Evolutionary conservation across 176 grass and related monocot genomes (phyloP).

Genomic region (Leersia perrieri): DNA sequence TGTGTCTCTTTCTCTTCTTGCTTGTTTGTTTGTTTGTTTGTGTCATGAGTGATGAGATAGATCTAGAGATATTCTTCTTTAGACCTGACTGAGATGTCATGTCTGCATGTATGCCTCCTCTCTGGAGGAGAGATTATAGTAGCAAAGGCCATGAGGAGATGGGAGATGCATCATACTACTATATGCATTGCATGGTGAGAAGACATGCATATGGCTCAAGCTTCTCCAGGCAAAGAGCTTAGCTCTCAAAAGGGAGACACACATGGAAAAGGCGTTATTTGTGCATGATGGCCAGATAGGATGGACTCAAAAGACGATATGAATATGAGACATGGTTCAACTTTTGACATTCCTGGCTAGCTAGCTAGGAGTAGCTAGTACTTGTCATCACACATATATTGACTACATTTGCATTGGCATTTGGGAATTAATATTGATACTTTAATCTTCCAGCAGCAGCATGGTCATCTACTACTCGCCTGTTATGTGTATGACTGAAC

Average conservation of each 20-base stretch:
- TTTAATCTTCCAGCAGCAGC: background rate
- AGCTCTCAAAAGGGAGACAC: slow-evolving; percentile 26
- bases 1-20: background rate
- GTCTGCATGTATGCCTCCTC: slow-evolving; percentile 12
- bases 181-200: background rate
- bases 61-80: slow-evolving; percentile 17
- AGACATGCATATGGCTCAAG: background rate
- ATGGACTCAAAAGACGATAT: slow-evolving; percentile 19
- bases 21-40: background rate
- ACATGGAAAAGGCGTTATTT: slow-evolving; percentile 16
- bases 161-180: background rate
- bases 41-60: background rate
- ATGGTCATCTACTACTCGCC: background rate
- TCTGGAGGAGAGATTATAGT: slow-evolving; percentile 3
- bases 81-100: slow-evolving; percentile 40
- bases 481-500: background rate
- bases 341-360: slow-evolving; percentile 10
- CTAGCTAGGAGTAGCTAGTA: background rate
- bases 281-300: background rate
- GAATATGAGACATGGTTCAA: slow-evolving; percentile 32
- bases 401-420: background rate
- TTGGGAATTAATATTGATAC: background rate
- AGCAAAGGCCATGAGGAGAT: background rate
- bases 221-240: slow-evolving; percentile 7
- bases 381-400: background rate